Percentiles rank a stretch among this genome's conserved stretches.
phyloP scores from a whole-genome alignment of 2,329 filamentous ascomycete genomes.

The Sporothrix brasiliensis region DNA sequence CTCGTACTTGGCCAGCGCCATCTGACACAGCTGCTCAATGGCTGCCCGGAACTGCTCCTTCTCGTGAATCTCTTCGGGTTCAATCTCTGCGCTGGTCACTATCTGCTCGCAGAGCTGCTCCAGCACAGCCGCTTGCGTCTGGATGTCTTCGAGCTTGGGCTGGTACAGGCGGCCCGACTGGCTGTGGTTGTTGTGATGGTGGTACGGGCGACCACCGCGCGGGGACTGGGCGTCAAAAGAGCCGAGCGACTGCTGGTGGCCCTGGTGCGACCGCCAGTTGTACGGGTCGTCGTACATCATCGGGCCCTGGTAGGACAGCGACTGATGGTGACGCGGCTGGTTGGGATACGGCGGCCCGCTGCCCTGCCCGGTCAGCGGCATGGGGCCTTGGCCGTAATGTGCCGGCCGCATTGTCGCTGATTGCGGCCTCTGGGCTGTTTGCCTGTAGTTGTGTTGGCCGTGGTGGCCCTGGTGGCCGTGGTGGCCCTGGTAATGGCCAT shows the following conservation, averaged over 20 bases:
- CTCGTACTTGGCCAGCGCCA: constrained; percentile 60
- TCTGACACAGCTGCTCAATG: constrained; percentile 66
- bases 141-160: constrained; percentile 50
- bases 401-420: constrained; percentile 42
- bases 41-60: constrained; percentile 71
- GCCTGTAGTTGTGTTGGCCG: constrained; percentile 36
- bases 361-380: constrained; percentile 32
- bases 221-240: constrained; percentile 36
- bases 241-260: constrained; percentile 23
- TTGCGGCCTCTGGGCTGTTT: constrained; percentile 42
- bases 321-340: constrained; percentile 42
- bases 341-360: constrained; percentile 34
- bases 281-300: constrained; percentile 36
- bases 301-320: constrained; percentile 43
- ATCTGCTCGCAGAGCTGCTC: constrained; percentile 54
- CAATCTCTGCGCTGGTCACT: constrained; percentile 65
- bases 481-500: constrained; percentile 25
- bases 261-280: constrained; percentile 39
- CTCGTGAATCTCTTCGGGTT: constrained; percentile 61
- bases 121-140: constrained; percentile 53
- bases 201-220: constrained; percentile 27
- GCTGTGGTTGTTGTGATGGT: constrained; percentile 24
- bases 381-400: constrained; percentile 37
- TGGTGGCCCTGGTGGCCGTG: constrained; percentile 18
- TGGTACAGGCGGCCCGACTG: constrained; percentile 39